Percentiles rank a stretch among this genome's conserved stretches.
phyloP scores from a whole-genome alignment of 257 asterid species.

The Misopates orontium region DNA sequence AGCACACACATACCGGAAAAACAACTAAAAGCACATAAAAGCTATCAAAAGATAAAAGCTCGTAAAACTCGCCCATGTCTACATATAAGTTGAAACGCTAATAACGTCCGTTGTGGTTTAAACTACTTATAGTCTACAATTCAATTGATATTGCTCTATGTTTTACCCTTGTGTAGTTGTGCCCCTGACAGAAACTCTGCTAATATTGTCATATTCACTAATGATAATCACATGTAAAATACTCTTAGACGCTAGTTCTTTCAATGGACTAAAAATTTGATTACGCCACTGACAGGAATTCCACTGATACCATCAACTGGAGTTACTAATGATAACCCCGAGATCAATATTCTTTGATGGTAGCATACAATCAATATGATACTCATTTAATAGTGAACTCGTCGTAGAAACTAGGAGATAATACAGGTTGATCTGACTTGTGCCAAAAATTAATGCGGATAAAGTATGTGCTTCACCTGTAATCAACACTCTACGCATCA shows the following conservation, averaged over 20 bases:
- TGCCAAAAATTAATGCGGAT: neutral
- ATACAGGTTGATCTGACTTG: neutral
- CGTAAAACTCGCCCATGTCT: neutral
- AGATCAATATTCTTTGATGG: neutral
- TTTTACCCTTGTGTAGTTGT: neutral
- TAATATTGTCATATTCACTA: neutral
- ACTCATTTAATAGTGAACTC: neutral
- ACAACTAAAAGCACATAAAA: constrained; percentile 15
- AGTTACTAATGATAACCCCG: constrained; percentile 2
- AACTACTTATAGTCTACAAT: neutral
- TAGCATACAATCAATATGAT: neutral
- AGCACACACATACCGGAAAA: neutral
- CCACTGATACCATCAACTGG: constrained; percentile 5
- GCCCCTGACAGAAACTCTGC: neutral
- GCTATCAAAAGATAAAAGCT: neutral
- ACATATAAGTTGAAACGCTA: constrained; percentile 1
- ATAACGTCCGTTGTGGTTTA: neutral
- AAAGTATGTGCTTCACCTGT: neutral
- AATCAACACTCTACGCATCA: constrained; percentile 1
- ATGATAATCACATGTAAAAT: neutral
- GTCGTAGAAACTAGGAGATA: neutral
- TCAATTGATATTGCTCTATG: neutral
- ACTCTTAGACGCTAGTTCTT: neutral
- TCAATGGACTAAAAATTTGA: neutral
- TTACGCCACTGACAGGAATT: constrained; percentile 11